Conservation (phyloP, 768 basidiomycete genomes). For the Mycena haematopus region DNA sequence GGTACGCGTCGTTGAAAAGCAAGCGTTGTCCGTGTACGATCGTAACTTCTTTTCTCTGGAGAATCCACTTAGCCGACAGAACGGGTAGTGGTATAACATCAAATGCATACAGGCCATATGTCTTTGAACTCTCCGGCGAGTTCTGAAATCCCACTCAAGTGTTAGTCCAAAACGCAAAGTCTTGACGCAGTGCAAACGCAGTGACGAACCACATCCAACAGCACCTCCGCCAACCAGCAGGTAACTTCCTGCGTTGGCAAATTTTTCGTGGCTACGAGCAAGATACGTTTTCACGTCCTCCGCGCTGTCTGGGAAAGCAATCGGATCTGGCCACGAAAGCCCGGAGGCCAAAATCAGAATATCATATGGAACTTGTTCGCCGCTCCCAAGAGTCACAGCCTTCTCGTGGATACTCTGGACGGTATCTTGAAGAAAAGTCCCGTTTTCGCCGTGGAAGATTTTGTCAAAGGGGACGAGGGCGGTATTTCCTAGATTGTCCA, state of each 20-base stretch:
- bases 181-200: background rate
- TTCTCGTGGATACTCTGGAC: conserved; percentile 35
- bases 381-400: conserved; percentile 54
- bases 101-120: conserved; percentile 24
- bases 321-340: conserved; percentile 56
- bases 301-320: conserved; percentile 48
- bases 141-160: conserved; percentile 29
- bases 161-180: background rate
- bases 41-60: conserved; percentile 42
- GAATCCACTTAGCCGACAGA: background rate
- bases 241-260: conserved; percentile 49
- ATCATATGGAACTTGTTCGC: conserved; percentile 57
- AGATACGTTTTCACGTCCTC: conserved; percentile 37
- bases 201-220: conserved; percentile 54
- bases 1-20: conserved; percentile 53
- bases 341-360: conserved; percentile 69
- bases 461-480: conserved; percentile 58
- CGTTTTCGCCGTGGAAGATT: conserved; percentile 53
- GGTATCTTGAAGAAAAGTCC: conserved; percentile 49
- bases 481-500: conserved; percentile 46
- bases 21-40: conserved; percentile 50
- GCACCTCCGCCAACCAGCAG: conserved; percentile 64
- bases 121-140: conserved; percentile 34
- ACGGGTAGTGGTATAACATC: background rate
- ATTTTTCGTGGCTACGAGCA: conserved; percentile 39